phyloP scores from a whole-genome alignment of 2,329 filamentous ascomycete genomes.

The Fusarium euwallaceae region DNA sequence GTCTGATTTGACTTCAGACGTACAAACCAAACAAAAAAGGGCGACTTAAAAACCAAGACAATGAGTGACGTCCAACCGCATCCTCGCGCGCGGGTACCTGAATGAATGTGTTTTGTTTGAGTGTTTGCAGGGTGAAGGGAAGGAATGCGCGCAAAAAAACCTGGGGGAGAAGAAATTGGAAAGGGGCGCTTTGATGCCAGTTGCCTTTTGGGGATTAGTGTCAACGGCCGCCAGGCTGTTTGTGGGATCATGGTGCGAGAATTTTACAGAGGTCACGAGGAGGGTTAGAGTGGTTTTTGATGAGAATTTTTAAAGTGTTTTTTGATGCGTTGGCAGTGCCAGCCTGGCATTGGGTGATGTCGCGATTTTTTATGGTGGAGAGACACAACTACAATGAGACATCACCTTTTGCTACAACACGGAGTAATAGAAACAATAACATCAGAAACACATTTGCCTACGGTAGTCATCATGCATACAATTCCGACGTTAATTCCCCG shows the following conservation, averaged over 20 bases:
- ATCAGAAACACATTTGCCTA: neutral
- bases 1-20: conserved; percentile 15
- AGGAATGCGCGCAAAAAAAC: conserved; percentile 3
- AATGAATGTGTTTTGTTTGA: conserved; percentile 18
- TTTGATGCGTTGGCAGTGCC: too few relatives aligned
- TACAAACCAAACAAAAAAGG: neutral
- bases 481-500: neutral
- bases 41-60: conserved; percentile 18
- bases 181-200: conserved; percentile 17
- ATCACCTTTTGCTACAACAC: neutral
- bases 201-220: conserved; percentile 3
- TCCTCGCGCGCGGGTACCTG: conserved; percentile 34
- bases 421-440: neutral
- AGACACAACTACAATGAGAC: neutral
- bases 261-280: conserved; percentile 4
- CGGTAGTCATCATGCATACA: neutral
- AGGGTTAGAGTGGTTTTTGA: neutral
- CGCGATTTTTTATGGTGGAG: too few relatives aligned
- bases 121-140: neutral
- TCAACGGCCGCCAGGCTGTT: conserved; percentile 8
- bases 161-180: conserved; percentile 1
- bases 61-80: conserved; percentile 39
- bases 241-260: conserved; percentile 34
- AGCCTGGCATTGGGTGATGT: too few relatives aligned
- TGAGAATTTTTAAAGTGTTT: neutral